phyloP scores from a whole-genome alignment of 306 rosid species.

The Castanea sativa region DNA sequence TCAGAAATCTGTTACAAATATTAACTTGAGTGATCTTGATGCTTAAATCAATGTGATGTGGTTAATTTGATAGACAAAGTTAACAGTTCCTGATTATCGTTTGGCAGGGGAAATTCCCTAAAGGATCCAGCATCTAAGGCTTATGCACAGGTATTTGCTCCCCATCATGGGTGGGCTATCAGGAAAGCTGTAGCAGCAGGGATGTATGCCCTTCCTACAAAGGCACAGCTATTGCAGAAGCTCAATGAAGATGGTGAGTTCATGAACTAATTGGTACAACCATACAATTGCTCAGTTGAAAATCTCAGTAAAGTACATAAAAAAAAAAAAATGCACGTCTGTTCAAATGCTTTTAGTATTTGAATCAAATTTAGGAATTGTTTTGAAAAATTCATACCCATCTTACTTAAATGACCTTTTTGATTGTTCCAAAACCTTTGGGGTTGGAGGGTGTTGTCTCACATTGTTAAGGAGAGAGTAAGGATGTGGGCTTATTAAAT shows the following conservation, averaged over 20 bases:
- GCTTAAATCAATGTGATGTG: not conserved
- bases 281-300: constrained; percentile 9
- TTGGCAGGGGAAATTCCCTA: constrained; percentile 74
- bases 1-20: not conserved
- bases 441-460: too few relatives aligned
- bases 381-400: not conserved
- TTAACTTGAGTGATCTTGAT: not conserved
- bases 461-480: too few relatives aligned
- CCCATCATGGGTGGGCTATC: constrained; percentile 89
- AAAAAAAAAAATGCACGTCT: not conserved
- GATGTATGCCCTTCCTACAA: constrained; percentile 86
- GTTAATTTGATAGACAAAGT: not conserved
- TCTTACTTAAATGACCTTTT: not conserved
- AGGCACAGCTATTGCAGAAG: constrained; percentile 55
- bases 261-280: not conserved
- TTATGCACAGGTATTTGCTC: constrained; percentile 73
- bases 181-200: constrained; percentile 90
- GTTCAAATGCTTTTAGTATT: not conserved
- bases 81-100: constrained; percentile 20
- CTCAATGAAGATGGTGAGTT: constrained; percentile 89
- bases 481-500: not conserved
- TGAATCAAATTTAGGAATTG: not conserved
- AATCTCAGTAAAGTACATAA: not conserved
- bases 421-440: not conserved
- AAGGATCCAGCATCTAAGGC: constrained; percentile 89